A percentile compares a stretch with the other conserved stretches of the same genome.
Evolutionary conservation across 1,284 basidiomycete species (phyloP).

Genomic region (Vanrija humicola): DNA sequence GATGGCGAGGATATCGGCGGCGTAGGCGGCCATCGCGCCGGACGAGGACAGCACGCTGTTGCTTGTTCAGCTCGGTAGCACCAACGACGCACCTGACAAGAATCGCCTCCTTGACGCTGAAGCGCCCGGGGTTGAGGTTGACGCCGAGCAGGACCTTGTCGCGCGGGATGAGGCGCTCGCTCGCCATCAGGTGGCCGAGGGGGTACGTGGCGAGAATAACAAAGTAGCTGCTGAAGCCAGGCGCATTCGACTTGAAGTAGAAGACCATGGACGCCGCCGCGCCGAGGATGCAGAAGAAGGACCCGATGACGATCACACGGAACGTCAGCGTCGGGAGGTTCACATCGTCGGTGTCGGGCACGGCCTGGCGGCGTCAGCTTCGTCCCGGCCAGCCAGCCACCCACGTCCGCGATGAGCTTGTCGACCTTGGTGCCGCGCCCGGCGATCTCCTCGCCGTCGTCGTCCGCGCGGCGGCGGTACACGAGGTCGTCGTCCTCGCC

Average conservation of each 20-base stretch:
- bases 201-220: conserved; percentile 54
- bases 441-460: conserved; percentile 9
- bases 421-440: conserved; percentile 34
- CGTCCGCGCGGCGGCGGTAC: neutral
- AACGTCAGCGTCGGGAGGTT: conserved; percentile 54
- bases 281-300: conserved; percentile 54
- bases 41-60: conserved; percentile 51
- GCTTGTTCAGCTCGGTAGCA: neutral
- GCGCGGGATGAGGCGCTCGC: conserved; percentile 30
- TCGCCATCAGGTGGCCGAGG: conserved; percentile 48
- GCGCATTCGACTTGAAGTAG: conserved; percentile 53
- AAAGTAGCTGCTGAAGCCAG: conserved; percentile 55
- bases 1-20: conserved; percentile 51
- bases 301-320: conserved; percentile 54
- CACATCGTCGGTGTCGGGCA: conserved; percentile 56
- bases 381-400: neutral
- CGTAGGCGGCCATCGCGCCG: conserved; percentile 50
- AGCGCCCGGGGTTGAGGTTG: conserved; percentile 53
- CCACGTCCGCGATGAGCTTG: conserved; percentile 34
- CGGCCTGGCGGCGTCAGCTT: conserved; percentile 35
- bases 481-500: conserved; percentile 2
- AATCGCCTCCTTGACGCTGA: conserved; percentile 51
- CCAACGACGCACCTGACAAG: conserved; percentile 38
- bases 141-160: conserved; percentile 34
- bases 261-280: conserved; percentile 52